phyloP scores from a whole-genome alignment of 108 stramenopile species.

The Pseudonitzschia pungens region DNA sequence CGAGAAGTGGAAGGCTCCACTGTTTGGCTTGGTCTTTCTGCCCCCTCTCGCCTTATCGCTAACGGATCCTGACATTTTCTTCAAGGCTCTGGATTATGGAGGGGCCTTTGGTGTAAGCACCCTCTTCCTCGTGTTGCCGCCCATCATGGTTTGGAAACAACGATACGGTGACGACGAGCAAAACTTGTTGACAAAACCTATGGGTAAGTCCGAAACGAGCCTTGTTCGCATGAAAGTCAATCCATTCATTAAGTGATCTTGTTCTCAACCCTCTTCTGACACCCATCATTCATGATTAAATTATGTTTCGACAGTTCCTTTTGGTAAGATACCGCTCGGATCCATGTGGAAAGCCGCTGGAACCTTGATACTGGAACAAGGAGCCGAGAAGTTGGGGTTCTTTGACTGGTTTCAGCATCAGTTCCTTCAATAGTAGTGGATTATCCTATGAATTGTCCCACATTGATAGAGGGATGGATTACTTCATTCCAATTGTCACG shows the following conservation, averaged over 20 bases:
- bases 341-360: slow-evolving; percentile 77
- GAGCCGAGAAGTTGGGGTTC: slow-evolving; percentile 72
- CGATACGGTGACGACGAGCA: slow-evolving; percentile 62
- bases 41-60: slow-evolving; percentile 51
- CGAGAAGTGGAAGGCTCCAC: slow-evolving; percentile 57
- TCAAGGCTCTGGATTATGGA: slow-evolving; percentile 63
- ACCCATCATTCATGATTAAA: neutral
- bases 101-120: slow-evolving; percentile 74
- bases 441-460: no score
- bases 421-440: neutral
- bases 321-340: slow-evolving; percentile 68
- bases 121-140: slow-evolving; percentile 70
- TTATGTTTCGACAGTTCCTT: slow-evolving; percentile 46
- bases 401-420: slow-evolving; percentile 58
- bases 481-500: no score
- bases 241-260: neutral
- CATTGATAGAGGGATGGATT: no score
- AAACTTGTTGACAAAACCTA: slow-evolving; percentile 40
- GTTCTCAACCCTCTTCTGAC: neutral
- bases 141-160: slow-evolving; percentile 76
- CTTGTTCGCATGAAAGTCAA: neutral
- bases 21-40: slow-evolving; percentile 55
- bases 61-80: slow-evolving; percentile 56
- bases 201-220: slow-evolving; percentile 25
- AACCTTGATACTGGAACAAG: slow-evolving; percentile 76